Conservation (phyloP, 306 rosid genomes). For the Abrus precatorius region DNA sequence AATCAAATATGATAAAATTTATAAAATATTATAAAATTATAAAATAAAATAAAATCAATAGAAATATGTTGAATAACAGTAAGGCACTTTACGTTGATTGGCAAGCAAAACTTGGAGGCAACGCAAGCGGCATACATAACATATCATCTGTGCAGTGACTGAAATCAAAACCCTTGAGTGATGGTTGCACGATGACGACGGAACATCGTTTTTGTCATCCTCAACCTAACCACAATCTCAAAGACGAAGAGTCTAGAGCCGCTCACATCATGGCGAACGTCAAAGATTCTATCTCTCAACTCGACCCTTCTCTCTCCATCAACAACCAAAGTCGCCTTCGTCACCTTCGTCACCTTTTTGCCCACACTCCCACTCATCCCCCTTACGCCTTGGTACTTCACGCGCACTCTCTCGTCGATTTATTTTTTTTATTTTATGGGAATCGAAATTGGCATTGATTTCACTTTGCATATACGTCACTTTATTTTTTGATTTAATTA, state of each 20-base stretch:
- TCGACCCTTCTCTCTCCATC: conserved; percentile 27
- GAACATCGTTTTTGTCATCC: neutral
- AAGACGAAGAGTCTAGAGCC: neutral
- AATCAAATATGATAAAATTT: no score
- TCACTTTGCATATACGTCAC: neutral
- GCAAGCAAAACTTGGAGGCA: no score
- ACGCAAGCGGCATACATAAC: no score
- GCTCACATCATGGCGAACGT: neutral
- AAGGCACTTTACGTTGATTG: no score
- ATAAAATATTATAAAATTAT: no score
- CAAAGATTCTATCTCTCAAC: conserved; percentile 29
- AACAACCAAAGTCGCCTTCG: conserved; percentile 9
- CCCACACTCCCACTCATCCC: conserved; percentile 51
- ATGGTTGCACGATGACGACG: neutral
- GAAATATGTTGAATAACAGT: no score
- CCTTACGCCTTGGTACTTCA: conserved; percentile 50
- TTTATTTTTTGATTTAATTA: neutral
- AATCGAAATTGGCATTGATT: neutral
- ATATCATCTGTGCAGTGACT: no score
- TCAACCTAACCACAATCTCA: neutral
- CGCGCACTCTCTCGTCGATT: neutral
- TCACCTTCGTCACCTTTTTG: conserved; percentile 36
- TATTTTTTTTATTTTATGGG: neutral
- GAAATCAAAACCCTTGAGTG: conserved; percentile 9
- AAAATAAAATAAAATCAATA: no score